phyloP scores from a whole-genome alignment of 352 stramenopile genomes.

The Bremia lactucae region DNA sequence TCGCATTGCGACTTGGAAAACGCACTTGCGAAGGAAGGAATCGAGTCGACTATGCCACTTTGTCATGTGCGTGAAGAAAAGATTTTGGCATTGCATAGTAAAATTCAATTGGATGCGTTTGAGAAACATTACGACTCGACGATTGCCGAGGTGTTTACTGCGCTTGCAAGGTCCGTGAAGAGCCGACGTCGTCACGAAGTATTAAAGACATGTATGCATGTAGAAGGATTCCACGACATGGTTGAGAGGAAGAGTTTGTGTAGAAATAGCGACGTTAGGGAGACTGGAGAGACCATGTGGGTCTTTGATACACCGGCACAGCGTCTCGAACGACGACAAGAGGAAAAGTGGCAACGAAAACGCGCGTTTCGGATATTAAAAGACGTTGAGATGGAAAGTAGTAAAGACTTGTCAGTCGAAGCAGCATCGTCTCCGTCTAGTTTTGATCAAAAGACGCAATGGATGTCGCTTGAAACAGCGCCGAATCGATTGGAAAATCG shows the following conservation, averaged over 20 bases:
- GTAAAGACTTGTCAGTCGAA: too few species aligned
- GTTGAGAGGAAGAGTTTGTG: constrained; percentile 17
- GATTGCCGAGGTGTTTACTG: constrained; percentile 46
- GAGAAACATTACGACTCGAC: constrained; percentile 55
- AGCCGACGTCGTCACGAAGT: constrained; percentile 12
- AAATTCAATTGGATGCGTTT: constrained; percentile 41
- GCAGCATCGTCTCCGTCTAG: too few species aligned
- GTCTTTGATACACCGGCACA: constrained; percentile 40
- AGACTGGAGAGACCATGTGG: constrained; percentile 44
- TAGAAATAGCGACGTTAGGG: constrained; percentile 18
- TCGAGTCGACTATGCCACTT: constrained; percentile 13
- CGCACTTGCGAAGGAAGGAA: neutral
- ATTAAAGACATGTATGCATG: constrained; percentile 9
- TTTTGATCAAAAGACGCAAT: too few species aligned
- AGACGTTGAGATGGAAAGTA: constrained; percentile 38
- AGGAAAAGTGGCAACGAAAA: constrained; percentile 41
- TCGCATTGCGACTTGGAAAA: too few species aligned
- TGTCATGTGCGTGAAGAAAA: constrained; percentile 49
- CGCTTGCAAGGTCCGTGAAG: constrained; percentile 29
- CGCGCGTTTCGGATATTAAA: constrained; percentile 44
- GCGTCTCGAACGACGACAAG: constrained; percentile 36
- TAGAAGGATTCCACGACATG: constrained; percentile 9
- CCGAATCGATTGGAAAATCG: too few species aligned
- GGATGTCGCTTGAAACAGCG: too few species aligned
- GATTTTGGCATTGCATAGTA: constrained; percentile 37